A percentile compares a stretch with the other conserved stretches of the same genome.
Evolutionary conservation across 306 rosid species (phyloP).

Genomic region (Fragaria ananassa): DNA sequence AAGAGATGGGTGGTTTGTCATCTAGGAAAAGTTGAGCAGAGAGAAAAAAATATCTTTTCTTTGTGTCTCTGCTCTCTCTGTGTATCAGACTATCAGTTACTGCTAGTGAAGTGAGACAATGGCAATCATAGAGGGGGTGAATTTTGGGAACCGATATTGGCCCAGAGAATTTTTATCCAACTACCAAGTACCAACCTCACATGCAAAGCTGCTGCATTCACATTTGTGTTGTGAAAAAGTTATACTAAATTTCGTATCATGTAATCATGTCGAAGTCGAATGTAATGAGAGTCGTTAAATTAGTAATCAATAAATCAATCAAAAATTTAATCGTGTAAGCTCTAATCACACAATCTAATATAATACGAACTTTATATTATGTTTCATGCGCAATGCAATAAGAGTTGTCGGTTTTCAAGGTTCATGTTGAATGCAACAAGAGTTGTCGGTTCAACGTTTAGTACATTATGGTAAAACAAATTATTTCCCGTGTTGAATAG

Average conservation of each 20-base stretch:
- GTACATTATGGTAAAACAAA: neutral
- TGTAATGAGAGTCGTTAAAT: neutral
- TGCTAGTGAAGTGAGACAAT: constrained; percentile 22
- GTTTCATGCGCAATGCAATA: neutral
- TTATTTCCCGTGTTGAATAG: neutral
- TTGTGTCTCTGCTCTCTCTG: constrained; percentile 8
- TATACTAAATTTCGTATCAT: neutral
- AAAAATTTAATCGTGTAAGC: neutral
- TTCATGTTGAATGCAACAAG: neutral
- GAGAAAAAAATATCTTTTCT: constrained; percentile 10
- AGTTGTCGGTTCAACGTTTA: neutral
- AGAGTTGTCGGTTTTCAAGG: neutral
- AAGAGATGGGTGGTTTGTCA: constrained; percentile 74
- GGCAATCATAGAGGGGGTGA: constrained; percentile 47
- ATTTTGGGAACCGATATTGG: constrained; percentile 6
- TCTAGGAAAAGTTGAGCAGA: constrained; percentile 22
- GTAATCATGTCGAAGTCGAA: neutral
- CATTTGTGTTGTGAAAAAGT: neutral
- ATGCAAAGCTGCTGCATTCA: constrained; percentile 21
- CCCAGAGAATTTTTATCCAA: constrained; percentile 37
- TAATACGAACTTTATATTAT: neutral
- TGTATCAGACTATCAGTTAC: constrained; percentile 12
- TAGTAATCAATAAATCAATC: neutral
- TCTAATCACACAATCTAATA: neutral
- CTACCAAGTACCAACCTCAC: constrained; percentile 18